phyloP scores from a whole-genome alignment of 306 rosid species.

The Fragaria ananassa region DNA sequence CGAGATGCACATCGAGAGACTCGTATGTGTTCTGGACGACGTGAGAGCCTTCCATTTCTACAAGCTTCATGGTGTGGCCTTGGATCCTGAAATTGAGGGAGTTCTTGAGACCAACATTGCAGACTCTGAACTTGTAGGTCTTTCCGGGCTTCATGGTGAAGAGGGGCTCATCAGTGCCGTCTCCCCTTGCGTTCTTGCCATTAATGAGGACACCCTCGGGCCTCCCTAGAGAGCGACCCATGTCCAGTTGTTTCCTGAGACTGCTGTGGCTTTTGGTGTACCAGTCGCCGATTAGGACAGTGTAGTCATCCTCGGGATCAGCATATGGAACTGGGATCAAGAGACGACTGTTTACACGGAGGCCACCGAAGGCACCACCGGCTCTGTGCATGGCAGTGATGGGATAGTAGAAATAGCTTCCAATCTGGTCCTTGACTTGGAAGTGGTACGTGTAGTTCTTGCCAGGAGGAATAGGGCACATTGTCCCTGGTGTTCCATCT shows the following conservation, averaged over 20 bases:
- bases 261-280: conserved; percentile 48
- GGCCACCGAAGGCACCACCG: conserved; percentile 59
- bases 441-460: conserved; percentile 50
- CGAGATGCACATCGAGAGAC: conserved; percentile 61
- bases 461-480: conserved; percentile 55
- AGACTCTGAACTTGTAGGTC: conserved; percentile 57
- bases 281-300: conserved; percentile 68
- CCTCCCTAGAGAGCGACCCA: conserved; percentile 45
- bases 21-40: conserved; percentile 50
- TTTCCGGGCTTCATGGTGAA: conserved; percentile 61
- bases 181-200: conserved; percentile 51
- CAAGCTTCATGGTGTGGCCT: conserved; percentile 46
- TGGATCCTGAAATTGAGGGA: conserved; percentile 65
- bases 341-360: conserved; percentile 50
- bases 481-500: conserved; percentile 52
- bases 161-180: conserved; percentile 49
- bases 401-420: conserved; percentile 60
- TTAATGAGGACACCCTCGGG: conserved; percentile 57
- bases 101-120: conserved; percentile 59
- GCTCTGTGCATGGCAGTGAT: conserved; percentile 46
- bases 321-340: conserved; percentile 66
- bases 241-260: conserved; percentile 40
- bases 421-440: conserved; percentile 77
- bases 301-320: conserved; percentile 69
- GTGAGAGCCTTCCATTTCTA: conserved; percentile 75